Base-by-base conservation (phyloP, 768 basidiomycete genomes). In the Trametes sanguinea region DNA sequence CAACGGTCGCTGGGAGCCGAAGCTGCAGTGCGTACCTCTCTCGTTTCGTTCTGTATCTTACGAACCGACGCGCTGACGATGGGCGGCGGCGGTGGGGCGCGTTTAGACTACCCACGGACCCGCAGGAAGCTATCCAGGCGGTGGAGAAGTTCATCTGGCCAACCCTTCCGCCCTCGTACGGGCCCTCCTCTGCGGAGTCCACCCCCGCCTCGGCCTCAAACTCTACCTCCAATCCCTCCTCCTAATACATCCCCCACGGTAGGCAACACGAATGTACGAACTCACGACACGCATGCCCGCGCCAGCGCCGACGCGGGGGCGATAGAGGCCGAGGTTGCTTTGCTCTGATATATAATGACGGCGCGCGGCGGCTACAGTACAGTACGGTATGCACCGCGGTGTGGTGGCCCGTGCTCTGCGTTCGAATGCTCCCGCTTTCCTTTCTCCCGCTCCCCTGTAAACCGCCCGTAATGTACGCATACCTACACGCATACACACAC, bases 71-170 rank as follows among this genome's bases (percentile, higher is more conserved):
- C 22, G 22, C 22, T 22, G 22, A 22, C 22, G 22, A 22, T 22
- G 22, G 22, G 22, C 22, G 22, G 22, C 22, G 22, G 22, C 22
- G 22, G 22, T 22, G 22, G 22, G 22, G 22, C 22, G 22, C 22
- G 22, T 22, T 22, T 22, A 95, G 94, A 37, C 75, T 94, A 42
- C 90, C 93, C 13, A 80, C 83, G 58, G 83, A 92, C 65, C 83
- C 89, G 13, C 74, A 81, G 53, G 81, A 84, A 67, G 90, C 92
- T 54, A 84, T 83, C 54, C 75, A 73, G n/a, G 79, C 75, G 1
- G 88, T 94, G 39, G 80, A 87, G 71, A 76, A 86, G 57, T 96
- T 92, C 90, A 91, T 97, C 75, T 96, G 91, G 80, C 63, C 66
- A 17, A 48, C 68, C 13, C 65, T 66, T 32, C 65, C 57, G 29